These are phyloP conservation scores for Cercospora sp. DNA, from an alignment of 2,329 filamentous ascomycete species.

Conservation along the genomic window DNA sequence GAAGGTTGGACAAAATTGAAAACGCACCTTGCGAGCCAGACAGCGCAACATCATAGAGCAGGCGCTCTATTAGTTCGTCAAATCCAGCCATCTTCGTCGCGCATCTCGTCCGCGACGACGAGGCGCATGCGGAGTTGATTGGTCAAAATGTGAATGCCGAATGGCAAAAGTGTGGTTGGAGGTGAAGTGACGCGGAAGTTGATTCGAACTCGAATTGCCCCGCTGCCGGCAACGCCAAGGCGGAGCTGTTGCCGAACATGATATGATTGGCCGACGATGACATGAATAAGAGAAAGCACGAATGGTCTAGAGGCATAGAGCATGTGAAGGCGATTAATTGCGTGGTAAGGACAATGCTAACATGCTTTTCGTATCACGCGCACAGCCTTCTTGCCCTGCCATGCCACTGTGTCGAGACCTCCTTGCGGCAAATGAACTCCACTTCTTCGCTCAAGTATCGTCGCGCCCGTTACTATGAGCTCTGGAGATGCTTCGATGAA, in stretches of 20 bases:
- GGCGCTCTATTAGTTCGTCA: slow-evolving; percentile 58
- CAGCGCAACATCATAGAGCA: slow-evolving; percentile 61
- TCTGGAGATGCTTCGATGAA: no score
- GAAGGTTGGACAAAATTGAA: slow-evolving; percentile 6
- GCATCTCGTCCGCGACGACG: slow-evolving; percentile 18
- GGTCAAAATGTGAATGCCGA: not conserved
- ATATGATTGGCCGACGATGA: not conserved
- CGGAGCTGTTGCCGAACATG: not conserved
- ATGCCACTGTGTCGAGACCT: no score
- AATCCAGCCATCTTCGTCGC: slow-evolving; percentile 43
- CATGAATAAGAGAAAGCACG: not conserved
- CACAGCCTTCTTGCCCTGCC: no score
- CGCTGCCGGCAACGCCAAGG: not conserved
- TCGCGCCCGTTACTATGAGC: no score
- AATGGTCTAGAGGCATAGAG: not conserved
- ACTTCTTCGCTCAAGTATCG: no score
- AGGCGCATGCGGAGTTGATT: not conserved
- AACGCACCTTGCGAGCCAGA: slow-evolving; percentile 59
- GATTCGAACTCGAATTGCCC: slow-evolving; percentile 8
- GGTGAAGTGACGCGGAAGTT: slow-evolving; percentile 5
- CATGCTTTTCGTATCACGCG: no score
- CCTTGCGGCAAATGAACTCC: no score
- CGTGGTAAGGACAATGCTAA: no score
- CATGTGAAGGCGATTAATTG: no score
- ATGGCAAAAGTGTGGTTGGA: slow-evolving; percentile 7